Percentiles rank a stretch among this genome's conserved stretches.
Evolutionary conservation across 805 yeast species (phyloP).

Genomic region (Metschnikowia similis): DNA sequence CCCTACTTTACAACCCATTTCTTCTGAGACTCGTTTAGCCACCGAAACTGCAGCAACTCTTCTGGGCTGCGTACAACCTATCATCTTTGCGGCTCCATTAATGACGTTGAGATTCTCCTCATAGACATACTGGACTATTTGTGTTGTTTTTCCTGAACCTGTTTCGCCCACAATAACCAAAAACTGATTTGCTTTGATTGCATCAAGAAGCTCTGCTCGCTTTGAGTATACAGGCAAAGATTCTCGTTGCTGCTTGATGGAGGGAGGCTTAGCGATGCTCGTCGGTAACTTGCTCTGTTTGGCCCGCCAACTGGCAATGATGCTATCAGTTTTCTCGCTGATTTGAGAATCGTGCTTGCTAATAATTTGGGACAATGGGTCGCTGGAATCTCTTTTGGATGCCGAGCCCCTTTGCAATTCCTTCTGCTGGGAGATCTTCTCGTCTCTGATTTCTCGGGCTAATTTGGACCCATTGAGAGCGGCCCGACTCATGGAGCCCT

Average conservation of each 20-base stretch:
- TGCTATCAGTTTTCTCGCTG: slow-evolving; percentile 9
- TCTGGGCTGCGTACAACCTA: slow-evolving; percentile 78
- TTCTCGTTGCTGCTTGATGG: slow-evolving; percentile 39
- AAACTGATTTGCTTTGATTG: slow-evolving; percentile 73
- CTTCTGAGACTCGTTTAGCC: slow-evolving; percentile 79
- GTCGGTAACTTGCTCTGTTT: slow-evolving; percentile 10
- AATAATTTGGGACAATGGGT: slow-evolving; percentile 8
- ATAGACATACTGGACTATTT: slow-evolving; percentile 37
- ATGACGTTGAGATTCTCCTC: slow-evolving; percentile 57
- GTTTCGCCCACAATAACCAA: slow-evolving; percentile 90
- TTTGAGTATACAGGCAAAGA: slow-evolving; percentile 71
- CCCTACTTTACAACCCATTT: slow-evolving; percentile 65
- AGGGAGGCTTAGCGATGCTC: background rate
- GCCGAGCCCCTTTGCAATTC: slow-evolving; percentile 39
- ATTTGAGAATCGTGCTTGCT: slow-evolving; percentile 7
- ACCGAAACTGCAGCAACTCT: slow-evolving; percentile 81
- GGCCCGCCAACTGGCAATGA: slow-evolving; percentile 14
- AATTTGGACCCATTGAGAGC: slow-evolving; percentile 72
- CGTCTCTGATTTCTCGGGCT: slow-evolving; percentile 61
- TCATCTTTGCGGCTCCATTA: slow-evolving; percentile 23
- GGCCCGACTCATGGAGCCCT: slow-evolving; percentile 71
- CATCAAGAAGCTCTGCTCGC: slow-evolving; percentile 50
- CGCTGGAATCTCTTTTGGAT: slow-evolving; percentile 6
- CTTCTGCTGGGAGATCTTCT: slow-evolving; percentile 45
- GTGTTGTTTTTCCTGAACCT: slow-evolving; percentile 53